phyloP scores from a whole-genome alignment of 495 filamentous ascomycete species.

The Annulohypoxylon bovei region DNA sequence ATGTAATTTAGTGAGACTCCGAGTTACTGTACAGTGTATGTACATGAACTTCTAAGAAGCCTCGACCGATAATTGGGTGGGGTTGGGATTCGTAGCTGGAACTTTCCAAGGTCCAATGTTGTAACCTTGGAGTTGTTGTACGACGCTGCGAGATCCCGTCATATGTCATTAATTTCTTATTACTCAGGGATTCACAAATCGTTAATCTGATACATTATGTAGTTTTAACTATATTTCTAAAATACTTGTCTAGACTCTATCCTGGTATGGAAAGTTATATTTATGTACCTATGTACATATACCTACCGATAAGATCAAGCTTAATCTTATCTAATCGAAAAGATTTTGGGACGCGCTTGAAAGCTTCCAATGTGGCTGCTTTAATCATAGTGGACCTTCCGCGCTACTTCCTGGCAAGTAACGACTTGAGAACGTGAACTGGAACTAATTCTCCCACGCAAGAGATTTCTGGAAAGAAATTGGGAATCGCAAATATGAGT shows the following conservation, averaged over 20 bases:
- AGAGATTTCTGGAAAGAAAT: background rate
- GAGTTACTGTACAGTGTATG: background rate
- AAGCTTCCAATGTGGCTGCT: background rate
- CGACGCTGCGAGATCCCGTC: background rate
- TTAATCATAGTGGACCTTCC: slow-evolving; percentile 6
- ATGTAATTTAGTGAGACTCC: background rate
- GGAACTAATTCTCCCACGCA: background rate
- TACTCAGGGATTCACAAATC: background rate
- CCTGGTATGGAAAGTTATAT: background rate
- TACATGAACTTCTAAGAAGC: background rate
- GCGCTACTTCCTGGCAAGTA: slow-evolving; percentile 7
- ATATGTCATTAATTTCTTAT: background rate
- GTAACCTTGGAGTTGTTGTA: background rate
- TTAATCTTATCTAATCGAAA: slow-evolving; percentile 37
- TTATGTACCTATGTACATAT: background rate
- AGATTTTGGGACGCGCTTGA: background rate
- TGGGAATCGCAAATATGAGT: slow-evolving; percentile 31
- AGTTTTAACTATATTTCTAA: too few species aligned
- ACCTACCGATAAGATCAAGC: slow-evolving; percentile 16
- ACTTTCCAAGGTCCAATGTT: too few species aligned
- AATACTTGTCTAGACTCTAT: too few species aligned
- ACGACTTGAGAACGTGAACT: background rate
- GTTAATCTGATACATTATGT: background rate
- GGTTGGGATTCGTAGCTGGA: background rate
- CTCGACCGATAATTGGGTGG: background rate